Percentiles rank a stretch among this genome's conserved stretches.
Conservation (phyloP, 192 early-diverging fungal genomes). For the Mortierella antarctica region DNA sequence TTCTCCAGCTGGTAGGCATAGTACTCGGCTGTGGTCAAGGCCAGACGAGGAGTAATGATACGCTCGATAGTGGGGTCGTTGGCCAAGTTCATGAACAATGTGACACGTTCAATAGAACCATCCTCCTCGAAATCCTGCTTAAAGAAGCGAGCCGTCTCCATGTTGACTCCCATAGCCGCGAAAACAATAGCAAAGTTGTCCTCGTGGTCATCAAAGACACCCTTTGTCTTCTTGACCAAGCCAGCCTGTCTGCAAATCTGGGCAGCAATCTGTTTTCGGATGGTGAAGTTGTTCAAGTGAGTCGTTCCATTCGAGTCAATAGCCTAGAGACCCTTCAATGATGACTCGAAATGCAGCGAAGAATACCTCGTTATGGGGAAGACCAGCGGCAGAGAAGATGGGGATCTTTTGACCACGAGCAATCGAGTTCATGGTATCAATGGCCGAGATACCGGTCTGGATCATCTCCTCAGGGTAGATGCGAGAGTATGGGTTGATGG, state of each 20-base stretch:
- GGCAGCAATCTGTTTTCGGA: constrained; percentile 85
- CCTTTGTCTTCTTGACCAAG: constrained; percentile 93
- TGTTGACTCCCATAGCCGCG: constrained; percentile 99
- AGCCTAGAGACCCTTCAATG: neutral
- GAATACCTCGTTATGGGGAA: constrained; percentile 96
- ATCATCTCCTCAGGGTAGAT: constrained; percentile 99
- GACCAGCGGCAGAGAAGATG: constrained; percentile 98
- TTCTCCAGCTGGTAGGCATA: constrained; percentile 99
- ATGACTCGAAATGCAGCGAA: neutral
- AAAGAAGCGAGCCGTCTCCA: constrained; percentile 99
- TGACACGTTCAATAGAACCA: constrained; percentile 98
- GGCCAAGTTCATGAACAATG: constrained; percentile 98
- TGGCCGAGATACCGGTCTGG: constrained; percentile 98
- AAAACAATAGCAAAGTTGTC: constrained; percentile 99
- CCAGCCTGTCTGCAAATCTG: constrained; percentile 99
- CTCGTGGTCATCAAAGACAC: constrained; percentile 94
- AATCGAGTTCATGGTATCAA: constrained; percentile 99
- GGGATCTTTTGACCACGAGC: constrained; percentile 99
- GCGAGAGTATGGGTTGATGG: constrained; percentile 99
- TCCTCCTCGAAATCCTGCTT: constrained; percentile 99
- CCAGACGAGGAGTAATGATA: constrained; percentile 98
- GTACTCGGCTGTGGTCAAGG: constrained; percentile 98
- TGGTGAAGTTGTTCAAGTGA: neutral
- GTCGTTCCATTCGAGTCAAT: neutral
- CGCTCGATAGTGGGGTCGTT: constrained; percentile 99